Evolutionary conservation across 225 moss, liverwort and hornwort species (phyloP), one percentile per base, ranked within the genome.

Genomic region (Straminergon stramineum): DNA sequence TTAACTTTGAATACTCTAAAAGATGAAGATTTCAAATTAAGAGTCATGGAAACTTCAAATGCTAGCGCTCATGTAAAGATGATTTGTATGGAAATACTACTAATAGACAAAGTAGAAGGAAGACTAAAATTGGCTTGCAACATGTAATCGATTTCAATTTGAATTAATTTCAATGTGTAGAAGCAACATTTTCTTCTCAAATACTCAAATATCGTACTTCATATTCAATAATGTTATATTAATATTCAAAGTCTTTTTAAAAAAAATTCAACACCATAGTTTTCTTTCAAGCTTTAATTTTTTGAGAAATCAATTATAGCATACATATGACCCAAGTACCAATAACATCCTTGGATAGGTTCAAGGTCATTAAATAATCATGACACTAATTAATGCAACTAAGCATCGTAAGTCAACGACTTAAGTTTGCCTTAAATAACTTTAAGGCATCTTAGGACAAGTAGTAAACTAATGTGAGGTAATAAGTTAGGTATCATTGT

Each of bases 391-490:
- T 67, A 90, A 85, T 78, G 57, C 21, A 90, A 3, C 71, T 86
- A 85, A 58, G 5, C 1, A 1, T 83, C 9, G 28, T 83, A 83
- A 82, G 17, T 77, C 1, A 1, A 71, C 3, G 9, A 83, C 15
- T 57, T 75, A 73, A 85, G 15, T 62, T 86, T 88, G 88, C 58
- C 34, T 88, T 88, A 57, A 83, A 92, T 90, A 82, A 39, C 57
- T 92, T 90, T 88, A 88, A 82, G 78, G 78, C 88, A 88, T 57
- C 71, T 90, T 86, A 15, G 7, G 83, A 82, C 3, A 8, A n/a
- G 10, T 82, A 75, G 17, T 32, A 5, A n/a, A 55, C 51, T 17
- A 85, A n/a, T 82, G 28, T 52, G 3, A 63, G 24, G 70, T 86
- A 71, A 39, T 4, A 83, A 88, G n/a, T n/a, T n/a, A n/a, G 63